A percentile compares a stretch with the other conserved stretches of the same genome.
phyloP scores from a whole-genome alignment of 129 eudicot genomes.

The Arctium minus region DNA sequence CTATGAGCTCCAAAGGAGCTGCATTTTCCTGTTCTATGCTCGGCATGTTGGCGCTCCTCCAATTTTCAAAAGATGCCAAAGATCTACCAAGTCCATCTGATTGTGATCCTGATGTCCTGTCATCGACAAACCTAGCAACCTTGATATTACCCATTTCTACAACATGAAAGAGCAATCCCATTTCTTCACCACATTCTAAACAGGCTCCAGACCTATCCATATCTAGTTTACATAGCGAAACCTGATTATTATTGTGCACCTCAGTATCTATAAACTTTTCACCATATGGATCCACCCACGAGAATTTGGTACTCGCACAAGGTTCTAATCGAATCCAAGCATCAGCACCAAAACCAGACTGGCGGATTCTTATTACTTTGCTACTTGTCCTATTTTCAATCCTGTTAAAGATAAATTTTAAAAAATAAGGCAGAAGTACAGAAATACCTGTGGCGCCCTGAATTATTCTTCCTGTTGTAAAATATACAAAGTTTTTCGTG shows the following conservation, averaged over 20 bases:
- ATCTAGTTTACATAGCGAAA: constrained; percentile 39
- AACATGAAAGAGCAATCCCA: constrained; percentile 57
- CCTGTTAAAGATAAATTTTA: constrained; percentile 31
- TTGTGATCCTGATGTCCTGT: constrained; percentile 16
- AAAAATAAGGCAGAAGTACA: constrained; percentile 10
- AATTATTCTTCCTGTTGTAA: background rate
- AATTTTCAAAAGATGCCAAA: constrained; percentile 40
- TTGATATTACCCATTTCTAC: constrained; percentile 61
- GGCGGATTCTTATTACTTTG: constrained; percentile 61
- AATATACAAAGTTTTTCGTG: background rate
- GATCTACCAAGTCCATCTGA: constrained; percentile 42
- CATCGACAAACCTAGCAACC: constrained; percentile 71
- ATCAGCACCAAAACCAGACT: constrained; percentile 73
- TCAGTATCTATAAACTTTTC: constrained; percentile 57
- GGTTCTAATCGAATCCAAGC: constrained; percentile 63
- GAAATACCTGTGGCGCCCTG: background rate
- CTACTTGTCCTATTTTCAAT: constrained; percentile 83
- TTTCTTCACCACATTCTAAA: constrained; percentile 39
- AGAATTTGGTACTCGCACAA: constrained; percentile 62
- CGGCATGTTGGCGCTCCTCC: constrained; percentile 41
- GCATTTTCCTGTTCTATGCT: constrained; percentile 39
- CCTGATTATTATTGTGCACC: constrained; percentile 29
- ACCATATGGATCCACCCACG: constrained; percentile 92
- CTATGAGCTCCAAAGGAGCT: constrained; percentile 73
- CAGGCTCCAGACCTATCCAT: constrained; percentile 56